These are phyloP conservation scores for Talaromyces trachyspermus DNA, from an alignment of 495 filamentous ascomycete species.

Conservation along the genomic window DNA sequence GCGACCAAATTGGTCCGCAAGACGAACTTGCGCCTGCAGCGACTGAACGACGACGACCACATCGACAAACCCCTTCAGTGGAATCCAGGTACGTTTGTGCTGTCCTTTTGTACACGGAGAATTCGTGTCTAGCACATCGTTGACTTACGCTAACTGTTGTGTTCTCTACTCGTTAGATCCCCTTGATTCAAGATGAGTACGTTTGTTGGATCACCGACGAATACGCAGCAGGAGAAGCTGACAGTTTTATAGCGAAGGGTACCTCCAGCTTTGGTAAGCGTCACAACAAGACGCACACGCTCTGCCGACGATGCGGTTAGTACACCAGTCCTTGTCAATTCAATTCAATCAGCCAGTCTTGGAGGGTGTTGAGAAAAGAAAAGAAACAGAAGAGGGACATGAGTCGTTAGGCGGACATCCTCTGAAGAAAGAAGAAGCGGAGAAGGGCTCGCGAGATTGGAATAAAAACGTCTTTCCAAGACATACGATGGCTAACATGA, in stretches of 20 bases:
- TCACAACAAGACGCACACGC: constrained; percentile 99
- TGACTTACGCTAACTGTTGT: too few relatives aligned
- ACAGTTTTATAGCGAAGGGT: constrained; percentile 68
- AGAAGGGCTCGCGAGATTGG: neutral
- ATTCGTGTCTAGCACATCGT: too few relatives aligned
- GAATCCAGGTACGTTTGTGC: constrained; percentile 38
- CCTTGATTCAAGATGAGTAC: constrained; percentile 63
- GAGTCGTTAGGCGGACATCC: neutral
- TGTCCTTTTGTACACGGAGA: neutral
- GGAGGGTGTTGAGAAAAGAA: constrained; percentile 3
- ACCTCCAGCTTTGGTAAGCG: constrained; percentile 96
- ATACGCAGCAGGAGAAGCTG: constrained; percentile 30
- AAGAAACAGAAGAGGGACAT: neutral
- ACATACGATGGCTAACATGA: constrained; percentile 3
- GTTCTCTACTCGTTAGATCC: constrained; percentile 21
- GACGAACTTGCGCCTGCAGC: constrained; percentile 7
- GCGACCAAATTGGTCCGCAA: constrained; percentile 3
- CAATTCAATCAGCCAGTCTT: neutral
- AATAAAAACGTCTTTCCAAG: neutral
- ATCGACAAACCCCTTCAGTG: constrained; percentile 39
- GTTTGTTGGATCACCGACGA: too few relatives aligned
- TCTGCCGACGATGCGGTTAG: constrained; percentile 99
- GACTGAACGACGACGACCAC: constrained; percentile 39
- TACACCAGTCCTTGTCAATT: constrained; percentile 26
- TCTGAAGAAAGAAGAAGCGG: neutral